Evolutionary conservation across 495 filamentous ascomycete genomes (phyloP).

Genomic region (Talaromyces nanjingensis): DNA sequence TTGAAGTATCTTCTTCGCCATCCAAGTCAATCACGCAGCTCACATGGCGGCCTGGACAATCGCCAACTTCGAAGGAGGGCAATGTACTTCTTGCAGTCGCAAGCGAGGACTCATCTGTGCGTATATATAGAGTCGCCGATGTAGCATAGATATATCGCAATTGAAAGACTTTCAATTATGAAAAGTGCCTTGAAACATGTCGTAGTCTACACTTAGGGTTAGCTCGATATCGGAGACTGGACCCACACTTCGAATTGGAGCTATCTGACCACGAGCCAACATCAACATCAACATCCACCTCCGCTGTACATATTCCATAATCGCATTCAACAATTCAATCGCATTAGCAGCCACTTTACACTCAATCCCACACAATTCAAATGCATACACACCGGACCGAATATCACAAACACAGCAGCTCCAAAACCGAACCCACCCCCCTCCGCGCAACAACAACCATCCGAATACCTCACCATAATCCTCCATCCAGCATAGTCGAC

Average conservation of each 20-base stretch:
- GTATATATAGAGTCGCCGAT: slow-evolving; percentile 56
- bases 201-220: background rate
- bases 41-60: slow-evolving; percentile 59
- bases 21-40: slow-evolving; percentile 69
- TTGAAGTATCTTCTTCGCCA: slow-evolving; percentile 45
- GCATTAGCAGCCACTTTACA: background rate
- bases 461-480: background rate
- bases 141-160: slow-evolving; percentile 11
- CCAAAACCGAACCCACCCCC: background rate
- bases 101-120: slow-evolving; percentile 75
- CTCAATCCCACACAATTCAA: background rate
- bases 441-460: background rate
- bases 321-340: background rate
- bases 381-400: background rate
- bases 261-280: background rate
- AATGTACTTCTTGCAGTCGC: slow-evolving; percentile 62
- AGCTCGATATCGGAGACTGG: background rate
- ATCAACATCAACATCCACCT: background rate
- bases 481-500: background rate
- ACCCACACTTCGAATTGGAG: background rate
- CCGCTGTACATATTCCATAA: background rate
- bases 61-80: background rate
- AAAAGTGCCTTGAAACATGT: background rate
- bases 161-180: background rate
- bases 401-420: background rate